Conservation (phyloP, 495 filamentous ascomycete species). For the Aspergillus nidulans region DNA sequence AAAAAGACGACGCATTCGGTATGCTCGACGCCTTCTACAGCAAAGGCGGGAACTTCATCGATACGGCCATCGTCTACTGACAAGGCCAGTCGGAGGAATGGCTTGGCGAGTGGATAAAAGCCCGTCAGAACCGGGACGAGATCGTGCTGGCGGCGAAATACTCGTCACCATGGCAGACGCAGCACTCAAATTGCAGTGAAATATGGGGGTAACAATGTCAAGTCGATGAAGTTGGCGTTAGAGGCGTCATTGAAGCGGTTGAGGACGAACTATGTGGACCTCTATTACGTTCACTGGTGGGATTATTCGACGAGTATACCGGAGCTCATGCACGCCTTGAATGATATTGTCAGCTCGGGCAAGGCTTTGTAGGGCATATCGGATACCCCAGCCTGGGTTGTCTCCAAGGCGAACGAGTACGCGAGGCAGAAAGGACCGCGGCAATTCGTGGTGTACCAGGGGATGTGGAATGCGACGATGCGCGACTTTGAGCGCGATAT, state of each 20-base stretch:
- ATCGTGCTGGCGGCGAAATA: conserved; percentile 76
- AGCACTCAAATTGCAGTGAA: conserved; percentile 43
- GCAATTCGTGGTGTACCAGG: conserved; percentile 65
- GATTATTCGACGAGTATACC: conserved; percentile 59
- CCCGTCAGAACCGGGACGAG: conserved; percentile 57
- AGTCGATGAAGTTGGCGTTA: conserved; percentile 52
- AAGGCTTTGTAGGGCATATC: conserved; percentile 69
- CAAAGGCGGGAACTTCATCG: conserved; percentile 73
- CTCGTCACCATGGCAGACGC: conserved; percentile 38
- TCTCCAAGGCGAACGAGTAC: conserved; percentile 61
- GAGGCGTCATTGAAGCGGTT: conserved; percentile 52
- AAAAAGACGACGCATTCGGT: conserved; percentile 53
- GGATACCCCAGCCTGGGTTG: conserved; percentile 69
- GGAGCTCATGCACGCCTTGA: conserved; percentile 66
- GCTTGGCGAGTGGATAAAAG: conserved; percentile 73
- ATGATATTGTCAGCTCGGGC: conserved; percentile 52
- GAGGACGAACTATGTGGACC: conserved; percentile 53
- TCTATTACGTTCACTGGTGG: conserved; percentile 62
- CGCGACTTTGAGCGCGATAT: conserved; percentile 72
- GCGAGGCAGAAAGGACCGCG: conserved; percentile 59
- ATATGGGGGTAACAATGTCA: conserved; percentile 52
- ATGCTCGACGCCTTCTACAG: conserved; percentile 66
- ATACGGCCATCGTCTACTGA: conserved; percentile 68
- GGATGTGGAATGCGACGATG: conserved; percentile 53
- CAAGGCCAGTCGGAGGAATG: conserved; percentile 58